Conservation (phyloP, 2,329 filamentous ascomycete species). For the Phyllosticta citribraziliensis region DNA sequence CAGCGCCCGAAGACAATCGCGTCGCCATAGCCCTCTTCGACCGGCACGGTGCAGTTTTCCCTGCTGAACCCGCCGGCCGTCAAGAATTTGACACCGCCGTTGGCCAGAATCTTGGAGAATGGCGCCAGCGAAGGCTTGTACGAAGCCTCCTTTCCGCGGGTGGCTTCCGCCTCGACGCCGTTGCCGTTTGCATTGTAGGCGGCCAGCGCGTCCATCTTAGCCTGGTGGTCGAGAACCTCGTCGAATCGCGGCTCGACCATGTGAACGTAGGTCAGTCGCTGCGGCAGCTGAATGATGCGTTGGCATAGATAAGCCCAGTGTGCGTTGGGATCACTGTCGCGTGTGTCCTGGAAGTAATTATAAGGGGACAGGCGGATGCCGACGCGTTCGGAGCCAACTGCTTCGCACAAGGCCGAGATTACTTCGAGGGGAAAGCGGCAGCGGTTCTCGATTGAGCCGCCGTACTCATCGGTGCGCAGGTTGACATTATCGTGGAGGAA, state of each 20-base stretch:
- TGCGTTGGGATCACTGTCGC: conserved; percentile 34
- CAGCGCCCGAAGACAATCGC: conserved; percentile 32
- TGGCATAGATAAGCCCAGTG: conserved; percentile 39
- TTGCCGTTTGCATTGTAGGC: conserved; percentile 20
- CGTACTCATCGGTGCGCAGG: conserved; percentile 22
- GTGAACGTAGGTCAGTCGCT: conserved; percentile 24
- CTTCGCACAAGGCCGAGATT: conserved; percentile 18
- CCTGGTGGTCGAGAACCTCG: conserved; percentile 26
- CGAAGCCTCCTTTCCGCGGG: conserved; percentile 13
- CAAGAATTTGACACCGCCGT: conserved; percentile 19
- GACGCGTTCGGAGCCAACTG: conserved; percentile 15
- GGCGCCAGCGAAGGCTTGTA: conserved; percentile 18
- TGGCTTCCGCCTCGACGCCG: conserved; percentile 20
- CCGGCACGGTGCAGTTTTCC: conserved; percentile 20
- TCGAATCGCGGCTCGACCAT: conserved; percentile 31
- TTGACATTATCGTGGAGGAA: conserved; percentile 48
- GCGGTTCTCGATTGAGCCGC: conserved; percentile 22
- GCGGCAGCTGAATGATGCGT: conserved; percentile 26
- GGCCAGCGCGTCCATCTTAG: conserved; percentile 30
- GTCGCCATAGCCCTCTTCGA: conserved; percentile 29
- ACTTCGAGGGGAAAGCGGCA: conserved; percentile 24
- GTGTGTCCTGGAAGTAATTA: conserved; percentile 31
- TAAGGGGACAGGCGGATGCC: conserved; percentile 20
- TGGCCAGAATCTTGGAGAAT: conserved; percentile 22
- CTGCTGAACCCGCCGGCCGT: conserved; percentile 32